Evolutionary conservation across 2,329 filamentous ascomycete species (phyloP), one percentile per base, ranked within the genome.

Genomic region (Monilinia vaccinii-corymbosi): DNA sequence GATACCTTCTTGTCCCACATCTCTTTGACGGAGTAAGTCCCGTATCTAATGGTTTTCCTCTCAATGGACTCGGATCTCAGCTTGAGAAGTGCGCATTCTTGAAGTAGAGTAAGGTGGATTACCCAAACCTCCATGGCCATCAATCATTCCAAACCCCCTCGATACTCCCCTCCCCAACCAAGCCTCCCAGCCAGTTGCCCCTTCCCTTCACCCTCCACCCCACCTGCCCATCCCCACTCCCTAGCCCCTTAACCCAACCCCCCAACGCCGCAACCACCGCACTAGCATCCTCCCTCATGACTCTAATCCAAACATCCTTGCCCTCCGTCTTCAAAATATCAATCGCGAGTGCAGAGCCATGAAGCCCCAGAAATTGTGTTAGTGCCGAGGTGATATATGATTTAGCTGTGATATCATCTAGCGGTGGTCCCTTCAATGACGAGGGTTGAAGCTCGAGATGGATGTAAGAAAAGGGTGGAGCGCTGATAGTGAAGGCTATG

Each of bases 281-380:
- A 1, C 75, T 76, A 9, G 85, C 73, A 66, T 90, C 85, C 60
- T 80, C 77, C 6, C 79, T 75, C 6, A 86, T 85, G 10, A 89
- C 71, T 21, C 88, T 78, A 53, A 91, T 71, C 85, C 86, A 89
- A 59, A 81, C 81, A 51, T 83, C 76, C 7, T 69, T 67, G 1
- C 75, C 77, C 3, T 81, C 73, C 0, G 85, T 75, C 66, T 85
- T 83, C 38, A 93, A 78, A 23, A 92, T 82, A 69, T 93, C 89
- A 60, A 91, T 70, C 1, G 85, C 75, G 4, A 92, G 84, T 13
- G 82, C 83, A 2, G 79, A 74, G 13, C 89, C 89, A 0, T 82
- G 84, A 21, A 83, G 74, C 23, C 89, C 89, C 1, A 93, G 80
- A 67, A 89, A 91, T 63, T 87, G 81, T 1, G 76, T 77, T 9